These are phyloP conservation scores for Tolypocladium sp. DNA, from an alignment of 2,329 filamentous ascomycete genomes.

Conservation along the genomic window DNA sequence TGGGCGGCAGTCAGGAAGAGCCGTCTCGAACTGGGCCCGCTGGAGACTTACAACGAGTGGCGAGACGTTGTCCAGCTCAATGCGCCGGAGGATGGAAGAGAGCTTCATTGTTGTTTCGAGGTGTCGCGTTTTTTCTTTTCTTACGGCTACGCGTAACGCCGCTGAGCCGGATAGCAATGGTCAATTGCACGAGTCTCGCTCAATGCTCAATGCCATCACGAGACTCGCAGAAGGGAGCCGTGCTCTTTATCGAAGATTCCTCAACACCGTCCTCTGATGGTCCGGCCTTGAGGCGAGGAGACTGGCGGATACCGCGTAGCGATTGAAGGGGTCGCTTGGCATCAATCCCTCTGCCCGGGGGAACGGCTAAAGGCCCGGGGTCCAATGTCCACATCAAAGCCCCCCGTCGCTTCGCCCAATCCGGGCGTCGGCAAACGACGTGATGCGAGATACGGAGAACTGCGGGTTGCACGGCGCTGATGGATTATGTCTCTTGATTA, in stretches of 20 bases:
- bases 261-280: too few species aligned
- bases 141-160: background rate
- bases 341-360: background rate
- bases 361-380: background rate
- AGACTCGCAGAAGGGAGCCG: background rate
- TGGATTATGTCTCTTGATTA: too few species aligned
- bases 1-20: conserved; percentile 3
- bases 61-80: background rate
- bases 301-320: background rate
- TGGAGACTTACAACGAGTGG: background rate
- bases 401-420: background rate
- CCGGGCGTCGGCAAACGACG: background rate
- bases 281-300: background rate
- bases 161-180: background rate
- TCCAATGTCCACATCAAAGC: background rate
- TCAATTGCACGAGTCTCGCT: too few species aligned
- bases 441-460: background rate
- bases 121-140: background rate
- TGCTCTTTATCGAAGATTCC: background rate
- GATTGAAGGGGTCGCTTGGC: background rate
- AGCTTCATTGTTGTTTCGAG: background rate
- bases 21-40: background rate
- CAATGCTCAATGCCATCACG: background rate
- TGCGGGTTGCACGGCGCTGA: background rate
- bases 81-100: background rate